Base-by-base conservation (phyloP, 495 filamentous ascomycete genomes). In the Trichoderma parareesei region DNA sequence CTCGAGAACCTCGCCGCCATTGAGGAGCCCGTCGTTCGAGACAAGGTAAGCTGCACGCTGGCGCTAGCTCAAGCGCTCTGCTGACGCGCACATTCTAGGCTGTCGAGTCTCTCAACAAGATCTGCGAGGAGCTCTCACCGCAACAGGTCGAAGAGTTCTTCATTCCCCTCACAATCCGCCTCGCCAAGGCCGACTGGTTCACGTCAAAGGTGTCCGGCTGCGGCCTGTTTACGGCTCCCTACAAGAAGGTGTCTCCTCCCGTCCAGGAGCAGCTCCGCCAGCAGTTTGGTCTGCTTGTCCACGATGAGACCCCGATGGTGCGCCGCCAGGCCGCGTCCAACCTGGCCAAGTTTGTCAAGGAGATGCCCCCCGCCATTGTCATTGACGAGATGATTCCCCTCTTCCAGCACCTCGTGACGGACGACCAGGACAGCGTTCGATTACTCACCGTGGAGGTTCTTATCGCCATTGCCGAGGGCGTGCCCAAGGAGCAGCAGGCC, bases 131-230 rank as follows among this genome's bases (percentile, higher is more conserved):
- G 73, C 83, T 98, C 43, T 94, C 91, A 41, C 82, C 91, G 69
- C 82, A 90, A 70, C 94, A 98, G 78, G 86, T 98, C 74, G 95
- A 98, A 81, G 90, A 98, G 71, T 88, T 89, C 74, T 98, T 97
- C 79, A 91, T 98, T 70, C 94, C 95, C 38, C 88, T 98, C 68
- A 89, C 90, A 63, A 85, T 96, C 70, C 90, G 94, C 69, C 88
- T 98, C 63, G 96, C 94, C 64, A 98, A 97, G 84, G 95, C 94
- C 75, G 94, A 98, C 80, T 98, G 94, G 94, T 98, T 98, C 73
- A 98, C 94, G 38, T 98, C 95, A 66, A 98, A 98, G 77, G 94
- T 98, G 62, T 98, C 94, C 14, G 94, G 93, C 8, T 95, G 94
- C 67, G 94, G 93, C 59, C 89, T 98, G 48, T 98, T 93, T 77